These are phyloP conservation scores for Vitis hybrid DNA, from an alignment of 177 flowering plant species.

Conservation along the genomic window DNA sequence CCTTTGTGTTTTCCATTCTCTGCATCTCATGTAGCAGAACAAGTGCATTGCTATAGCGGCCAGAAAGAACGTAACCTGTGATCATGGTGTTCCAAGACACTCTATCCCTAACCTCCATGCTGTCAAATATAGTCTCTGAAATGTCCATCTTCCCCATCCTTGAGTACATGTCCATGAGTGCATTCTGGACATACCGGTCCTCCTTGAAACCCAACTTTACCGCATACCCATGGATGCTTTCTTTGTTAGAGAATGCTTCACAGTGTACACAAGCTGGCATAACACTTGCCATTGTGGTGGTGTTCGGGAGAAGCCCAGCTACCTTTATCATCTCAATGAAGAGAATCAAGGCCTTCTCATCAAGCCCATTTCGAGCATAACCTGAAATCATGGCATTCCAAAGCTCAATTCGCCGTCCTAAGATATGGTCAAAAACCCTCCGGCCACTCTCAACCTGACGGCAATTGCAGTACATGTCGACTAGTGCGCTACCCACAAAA, in stretches of 20 bases:
- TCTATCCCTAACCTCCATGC: conserved; percentile 53
- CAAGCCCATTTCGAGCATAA: conserved; percentile 53
- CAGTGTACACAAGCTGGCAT: conserved; percentile 62
- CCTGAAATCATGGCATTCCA: conserved; percentile 90
- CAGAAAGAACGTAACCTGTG: conserved; percentile 59
- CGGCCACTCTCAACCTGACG: conserved; percentile 46
- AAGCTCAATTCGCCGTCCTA: conserved; percentile 38
- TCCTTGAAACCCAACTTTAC: conserved; percentile 54
- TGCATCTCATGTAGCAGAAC: conserved; percentile 56
- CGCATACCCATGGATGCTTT: conserved; percentile 64
- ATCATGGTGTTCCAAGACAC: conserved; percentile 91
- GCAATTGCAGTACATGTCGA: conserved; percentile 88
- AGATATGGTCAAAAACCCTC: conserved; percentile 47
- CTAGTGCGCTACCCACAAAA: conserved; percentile 70
- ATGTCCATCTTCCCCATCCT: conserved; percentile 52
- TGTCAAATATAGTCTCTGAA: conserved; percentile 48
- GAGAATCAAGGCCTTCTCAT: conserved; percentile 53
- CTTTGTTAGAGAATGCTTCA: conserved; percentile 48
- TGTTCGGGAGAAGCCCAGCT: conserved; percentile 45
- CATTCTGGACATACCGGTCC: conserved; percentile 69
- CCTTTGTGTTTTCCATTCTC: conserved; percentile 6
- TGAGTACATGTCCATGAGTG: conserved; percentile 78
- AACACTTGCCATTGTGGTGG: conserved; percentile 68
- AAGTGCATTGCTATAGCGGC: conserved; percentile 49
- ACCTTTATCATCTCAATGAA: conserved; percentile 53